Evolutionary conservation across 192 early-diverging fungal species (phyloP).

Genomic region (Martensiomyces pterosporus): DNA sequence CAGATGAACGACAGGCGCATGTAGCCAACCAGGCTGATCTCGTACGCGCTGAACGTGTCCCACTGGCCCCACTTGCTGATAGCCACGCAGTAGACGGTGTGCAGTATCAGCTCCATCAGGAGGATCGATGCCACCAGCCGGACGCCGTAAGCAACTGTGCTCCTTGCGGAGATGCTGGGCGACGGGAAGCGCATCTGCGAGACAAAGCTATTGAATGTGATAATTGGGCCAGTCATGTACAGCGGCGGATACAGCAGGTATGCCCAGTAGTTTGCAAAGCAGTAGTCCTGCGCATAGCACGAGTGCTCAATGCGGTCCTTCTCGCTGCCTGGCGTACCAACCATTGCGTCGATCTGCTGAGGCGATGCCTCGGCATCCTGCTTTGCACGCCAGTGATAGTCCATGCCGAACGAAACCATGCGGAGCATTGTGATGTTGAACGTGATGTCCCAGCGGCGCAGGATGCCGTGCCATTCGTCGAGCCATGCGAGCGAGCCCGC

Average conservation of each 20-base stretch:
- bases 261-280: conserved; percentile 69
- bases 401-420: conserved; percentile 90
- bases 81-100: conserved; percentile 84
- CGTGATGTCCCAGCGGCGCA: conserved; percentile 79
- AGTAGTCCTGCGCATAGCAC: conserved; percentile 64
- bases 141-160: conserved; percentile 54
- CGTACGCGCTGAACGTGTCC: conserved; percentile 70
- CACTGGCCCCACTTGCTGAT: conserved; percentile 85
- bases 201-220: conserved; percentile 90
- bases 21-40: conserved; percentile 85
- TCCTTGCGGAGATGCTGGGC: conserved; percentile 6
- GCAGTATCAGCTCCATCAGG: conserved; percentile 86
- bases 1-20: conserved; percentile 89
- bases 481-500: conserved; percentile 57
- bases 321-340: conserved; percentile 28
- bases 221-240: conserved; percentile 92
- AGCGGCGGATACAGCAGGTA: conserved; percentile 88
- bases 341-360: conserved; percentile 13
- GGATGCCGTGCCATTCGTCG: conserved; percentile 67
- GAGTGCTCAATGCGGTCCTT: conserved; percentile 60
- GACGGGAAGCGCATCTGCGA: conserved; percentile 68
- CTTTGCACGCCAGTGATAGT: conserved; percentile 77
- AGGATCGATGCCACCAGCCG: conserved; percentile 63
- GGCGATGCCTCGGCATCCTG: conserved; percentile 38
- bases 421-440: conserved; percentile 89